Evolutionary conservation across 1,284 basidiomycete species (phyloP), one percentile per base, ranked within the genome.

Genomic region (Irpex sp.): DNA sequence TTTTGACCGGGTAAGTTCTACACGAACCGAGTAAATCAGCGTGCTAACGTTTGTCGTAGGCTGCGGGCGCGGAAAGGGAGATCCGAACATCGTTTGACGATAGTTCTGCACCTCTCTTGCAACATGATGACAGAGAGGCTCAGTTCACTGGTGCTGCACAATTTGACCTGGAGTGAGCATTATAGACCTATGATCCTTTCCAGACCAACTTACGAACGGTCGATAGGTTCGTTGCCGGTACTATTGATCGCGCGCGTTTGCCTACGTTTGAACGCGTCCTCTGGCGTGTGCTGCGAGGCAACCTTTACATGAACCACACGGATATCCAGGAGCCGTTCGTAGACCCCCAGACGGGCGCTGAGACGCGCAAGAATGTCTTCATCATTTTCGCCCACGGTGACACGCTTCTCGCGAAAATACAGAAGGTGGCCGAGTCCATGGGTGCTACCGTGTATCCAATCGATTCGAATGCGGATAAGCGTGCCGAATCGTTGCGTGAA

Each of bases 361-460:
- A 96, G 77, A 92, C 91, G 6, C 87, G 91, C 80, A 99, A 99
- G 85, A 96, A 98, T 70, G 97, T 99, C 52, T 99, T 99, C 81
- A 97, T 99, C 81, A 98, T 99, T 76, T 99, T 99, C 73, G 97
- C 97, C 0, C 97, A 99, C 72, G 97, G 97, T 40, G 88, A 94
- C 58, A 90, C 92, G 51, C 83, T 99, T 19, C 87, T 99, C 36
- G 86, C 93, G 70, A 99, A 99, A 85, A 98, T 99, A 74, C 94
- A 97, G 74, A 98, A 97, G 77, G 94, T 99, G 66, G 92, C 96
- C 55, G 97, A 98, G 79, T 96, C 94, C 37, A 98, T 99, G 93
- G 96, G 97, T 56, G 97, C 92, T 1, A 97, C 95, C 0, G 82
- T 99, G 62, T 98, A 97, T 79, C 94, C 96, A 40, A 97, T 99